Conservation (phyloP, 1,139 yeast genomes). For the Blastobotrys malaysiensis region DNA sequence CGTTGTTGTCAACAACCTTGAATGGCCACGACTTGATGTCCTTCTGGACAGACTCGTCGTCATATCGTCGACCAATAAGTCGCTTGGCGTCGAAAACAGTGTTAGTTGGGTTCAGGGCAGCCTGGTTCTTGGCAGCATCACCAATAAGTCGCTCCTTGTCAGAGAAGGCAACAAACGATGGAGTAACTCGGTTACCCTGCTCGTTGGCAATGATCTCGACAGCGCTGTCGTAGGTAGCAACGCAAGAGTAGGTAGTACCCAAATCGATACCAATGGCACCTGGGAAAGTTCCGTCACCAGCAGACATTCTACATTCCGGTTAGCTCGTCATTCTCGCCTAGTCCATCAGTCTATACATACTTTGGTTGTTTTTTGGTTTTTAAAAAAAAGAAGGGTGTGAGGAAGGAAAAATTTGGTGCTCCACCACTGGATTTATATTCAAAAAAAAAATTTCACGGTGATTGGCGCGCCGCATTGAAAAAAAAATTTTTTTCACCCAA, state of each 20-base stretch:
- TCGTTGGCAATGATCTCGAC: slow-evolving; percentile 93
- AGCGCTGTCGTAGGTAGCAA: slow-evolving; percentile 77
- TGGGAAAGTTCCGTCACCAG: slow-evolving; percentile 92
- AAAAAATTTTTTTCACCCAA: slow-evolving; percentile 8
- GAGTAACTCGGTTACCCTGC: slow-evolving; percentile 99
- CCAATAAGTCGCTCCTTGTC: slow-evolving; percentile 97
- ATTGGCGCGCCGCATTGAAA: slow-evolving; percentile 1
- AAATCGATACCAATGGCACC: slow-evolving; percentile 98
- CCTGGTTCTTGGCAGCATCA: slow-evolving; percentile 99
- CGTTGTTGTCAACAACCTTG: slow-evolving; percentile 80
- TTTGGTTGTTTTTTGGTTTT: slow-evolving; percentile 7
- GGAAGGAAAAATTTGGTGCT: slow-evolving; percentile 2
- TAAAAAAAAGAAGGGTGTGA: slow-evolving; percentile 11
- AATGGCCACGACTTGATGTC: slow-evolving; percentile 97
- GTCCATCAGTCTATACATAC: not conserved
- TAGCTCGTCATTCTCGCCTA: not conserved
- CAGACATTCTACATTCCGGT: slow-evolving; percentile 19
- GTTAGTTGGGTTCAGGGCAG: slow-evolving; percentile 94
- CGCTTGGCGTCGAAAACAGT: slow-evolving; percentile 98
- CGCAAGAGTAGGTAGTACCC: slow-evolving; percentile 90
- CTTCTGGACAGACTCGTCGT: slow-evolving; percentile 86
- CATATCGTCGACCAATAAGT: slow-evolving; percentile 92
- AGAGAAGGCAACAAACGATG: slow-evolving; percentile 97
- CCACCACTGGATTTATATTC: not conserved
- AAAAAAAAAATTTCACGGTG: slow-evolving; percentile 5